These are phyloP conservation scores for Aspergillus panamensis DNA, from an alignment of 495 filamentous ascomycete genomes.

Conservation along the genomic window DNA sequence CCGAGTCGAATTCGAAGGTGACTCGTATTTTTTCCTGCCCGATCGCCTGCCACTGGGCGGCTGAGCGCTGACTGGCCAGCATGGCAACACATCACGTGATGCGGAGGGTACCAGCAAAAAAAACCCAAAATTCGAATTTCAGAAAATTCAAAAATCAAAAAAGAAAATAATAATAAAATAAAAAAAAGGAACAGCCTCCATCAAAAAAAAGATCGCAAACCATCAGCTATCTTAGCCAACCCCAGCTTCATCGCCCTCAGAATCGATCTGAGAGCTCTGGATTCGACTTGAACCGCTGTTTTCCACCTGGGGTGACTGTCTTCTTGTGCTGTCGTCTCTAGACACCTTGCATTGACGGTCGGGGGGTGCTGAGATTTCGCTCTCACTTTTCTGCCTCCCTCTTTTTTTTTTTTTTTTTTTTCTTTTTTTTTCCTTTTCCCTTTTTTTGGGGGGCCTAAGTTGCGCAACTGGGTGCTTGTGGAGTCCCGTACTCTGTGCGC, in stretches of 20 bases:
- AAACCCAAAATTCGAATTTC: slow-evolving; percentile 21
- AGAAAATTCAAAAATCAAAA: slow-evolving; percentile 21
- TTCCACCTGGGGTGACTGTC: not conserved
- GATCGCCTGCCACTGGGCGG: not conserved
- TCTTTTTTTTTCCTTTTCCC: slow-evolving; percentile 1
- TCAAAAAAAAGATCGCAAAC: slow-evolving; percentile 17
- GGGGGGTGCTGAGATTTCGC: slow-evolving; percentile 17
- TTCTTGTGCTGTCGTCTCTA: slow-evolving; percentile 6
- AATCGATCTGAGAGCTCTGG: not conserved
- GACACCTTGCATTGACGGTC: slow-evolving; percentile 16
- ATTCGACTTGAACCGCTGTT: not conserved
- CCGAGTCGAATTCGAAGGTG: not conserved
- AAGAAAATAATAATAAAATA: slow-evolving; percentile 23
- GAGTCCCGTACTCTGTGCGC: slow-evolving; percentile 10
- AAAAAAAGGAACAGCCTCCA: slow-evolving; percentile 24
- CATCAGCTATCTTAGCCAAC: slow-evolving; percentile 19
- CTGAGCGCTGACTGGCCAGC: slow-evolving; percentile 17
- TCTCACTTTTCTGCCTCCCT: not conserved
- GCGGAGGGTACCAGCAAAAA: slow-evolving; percentile 10
- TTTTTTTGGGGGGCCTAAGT: too few relatives aligned
- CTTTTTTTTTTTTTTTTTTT: not conserved
- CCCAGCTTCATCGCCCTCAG: slow-evolving; percentile 15
- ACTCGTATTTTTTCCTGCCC: slow-evolving; percentile 9
- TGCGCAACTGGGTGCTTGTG: slow-evolving; percentile 14
- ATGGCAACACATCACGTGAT: slow-evolving; percentile 21